A percentile compares a stretch with the other conserved stretches of the same genome.
These are phyloP conservation scores for Cladosporium sp. DNA, from an alignment of 2,329 filamentous ascomycete species.

Conservation along the genomic window DNA sequence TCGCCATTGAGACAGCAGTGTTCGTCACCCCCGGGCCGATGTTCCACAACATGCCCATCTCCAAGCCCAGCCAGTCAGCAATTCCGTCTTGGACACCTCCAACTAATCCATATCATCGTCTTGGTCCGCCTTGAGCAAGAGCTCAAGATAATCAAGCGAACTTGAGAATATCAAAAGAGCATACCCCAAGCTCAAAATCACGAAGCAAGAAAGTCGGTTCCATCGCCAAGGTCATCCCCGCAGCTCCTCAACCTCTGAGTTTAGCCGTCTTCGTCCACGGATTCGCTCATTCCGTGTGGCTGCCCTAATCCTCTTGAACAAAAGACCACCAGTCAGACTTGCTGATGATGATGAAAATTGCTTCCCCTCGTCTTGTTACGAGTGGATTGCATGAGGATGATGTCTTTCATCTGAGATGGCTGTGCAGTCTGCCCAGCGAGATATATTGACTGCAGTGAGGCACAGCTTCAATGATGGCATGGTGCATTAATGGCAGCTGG, in stretches of 20 bases:
- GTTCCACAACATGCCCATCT: too few relatives aligned
- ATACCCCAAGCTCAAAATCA: too few relatives aligned
- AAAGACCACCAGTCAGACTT: background rate
- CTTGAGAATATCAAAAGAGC: too few relatives aligned
- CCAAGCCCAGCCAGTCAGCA: background rate
- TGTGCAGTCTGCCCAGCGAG: background rate
- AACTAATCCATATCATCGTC: too few relatives aligned
- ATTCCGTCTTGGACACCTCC: background rate
- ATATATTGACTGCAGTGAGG: background rate
- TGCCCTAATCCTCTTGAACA: background rate
- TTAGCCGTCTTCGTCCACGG: conserved; percentile 10
- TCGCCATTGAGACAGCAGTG: too few relatives aligned
- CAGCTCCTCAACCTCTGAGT: background rate
- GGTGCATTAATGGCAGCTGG: background rate
- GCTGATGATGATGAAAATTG: background rate
- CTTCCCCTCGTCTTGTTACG: background rate
- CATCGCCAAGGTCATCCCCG: too few relatives aligned
- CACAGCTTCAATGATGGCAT: conserved; percentile 3
- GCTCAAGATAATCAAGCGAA: too few relatives aligned
- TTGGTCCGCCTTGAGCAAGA: too few relatives aligned
- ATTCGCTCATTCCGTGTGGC: conserved; percentile 2
- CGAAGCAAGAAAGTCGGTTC: too few relatives aligned
- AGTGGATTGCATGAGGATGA: background rate
- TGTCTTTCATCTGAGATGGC: background rate
- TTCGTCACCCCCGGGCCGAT: too few relatives aligned